Conservation (phyloP, 2,329 filamentous ascomycete genomes). For the Phaeophleospora eucalypticola region DNA sequence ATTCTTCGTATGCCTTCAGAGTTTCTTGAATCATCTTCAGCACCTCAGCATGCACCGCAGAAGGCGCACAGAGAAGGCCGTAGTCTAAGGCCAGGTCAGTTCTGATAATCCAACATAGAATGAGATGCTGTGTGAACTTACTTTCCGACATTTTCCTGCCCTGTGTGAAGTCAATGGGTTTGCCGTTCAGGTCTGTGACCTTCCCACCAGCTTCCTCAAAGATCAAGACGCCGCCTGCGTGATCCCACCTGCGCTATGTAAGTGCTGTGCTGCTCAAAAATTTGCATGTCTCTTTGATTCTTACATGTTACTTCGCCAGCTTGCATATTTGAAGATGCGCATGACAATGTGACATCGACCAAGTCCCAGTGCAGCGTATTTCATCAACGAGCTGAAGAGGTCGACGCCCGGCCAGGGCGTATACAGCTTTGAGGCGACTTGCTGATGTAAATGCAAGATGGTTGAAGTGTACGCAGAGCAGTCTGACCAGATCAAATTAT, state of each 20-base stretch:
- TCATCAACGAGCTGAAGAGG: slow-evolving; percentile 52
- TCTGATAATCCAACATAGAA: too few relatives aligned
- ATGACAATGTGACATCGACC: slow-evolving; percentile 20
- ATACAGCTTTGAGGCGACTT: slow-evolving; percentile 37
- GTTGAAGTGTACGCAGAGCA: slow-evolving; percentile 39
- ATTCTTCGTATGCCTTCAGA: slow-evolving; percentile 11
- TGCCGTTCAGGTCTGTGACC: slow-evolving; percentile 50
- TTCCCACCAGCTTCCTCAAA: slow-evolving; percentile 49
- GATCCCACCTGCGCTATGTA: slow-evolving; percentile 43
- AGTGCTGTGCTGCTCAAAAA: slow-evolving; percentile 5
- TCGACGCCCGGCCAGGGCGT: slow-evolving; percentile 47
- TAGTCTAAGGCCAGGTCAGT: too few relatives aligned
- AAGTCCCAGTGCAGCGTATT: slow-evolving; percentile 23
- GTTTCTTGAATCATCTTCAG: slow-evolving; percentile 16
- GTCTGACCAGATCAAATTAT: slow-evolving; percentile 45
- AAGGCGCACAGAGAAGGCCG: slow-evolving; percentile 23
- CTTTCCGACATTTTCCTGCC: slow-evolving; percentile 24
- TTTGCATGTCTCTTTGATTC: slow-evolving; percentile 38
- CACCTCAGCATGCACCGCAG: slow-evolving; percentile 18
- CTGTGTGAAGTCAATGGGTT: slow-evolving; percentile 43
- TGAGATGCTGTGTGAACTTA: too few relatives aligned
- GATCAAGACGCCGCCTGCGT: slow-evolving; percentile 51
- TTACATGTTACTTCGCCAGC: slow-evolving; percentile 31
- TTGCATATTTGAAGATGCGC: slow-evolving; percentile 22
- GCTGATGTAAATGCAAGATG: slow-evolving; percentile 37